Evolutionary conservation across 208 protist genomes (phyloP), one percentile per base, ranked within the genome.

Genomic region (Leishmania braziliensis): DNA sequence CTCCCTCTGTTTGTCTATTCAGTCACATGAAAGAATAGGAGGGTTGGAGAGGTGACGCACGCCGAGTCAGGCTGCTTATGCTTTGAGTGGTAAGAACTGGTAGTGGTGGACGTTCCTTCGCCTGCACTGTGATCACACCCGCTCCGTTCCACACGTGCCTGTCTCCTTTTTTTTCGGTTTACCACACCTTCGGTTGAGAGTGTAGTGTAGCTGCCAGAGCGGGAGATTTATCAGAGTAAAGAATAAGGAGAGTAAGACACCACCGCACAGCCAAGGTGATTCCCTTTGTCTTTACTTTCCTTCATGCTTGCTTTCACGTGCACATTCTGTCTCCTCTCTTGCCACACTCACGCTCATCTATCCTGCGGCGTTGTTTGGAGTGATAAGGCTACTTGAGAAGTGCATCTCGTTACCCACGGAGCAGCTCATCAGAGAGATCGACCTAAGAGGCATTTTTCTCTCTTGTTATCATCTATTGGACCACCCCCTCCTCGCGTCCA

Each of bases 261-360:
- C n/a, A n/a, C 50, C 26, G 48, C 26, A 54, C 29, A 72, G 68
- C 23, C 23, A 53, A 51, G 43, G 68, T 16, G 68, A 53, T 43
- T 36, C 50, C 33, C 50, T n/a, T 39, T 60, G 6, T 62, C 50
- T 75, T 60, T 43, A 36, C 20, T 79, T 72, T 58, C 66, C 5
- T 83, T 58, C 66, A 9, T 83, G 62, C 65, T 82, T 76, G 69
- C 26, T 83, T n/a, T 79, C 79, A 58, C 58, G 82, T 50, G 75
- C 68, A 8, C 39, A 53, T 65, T 69, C 56, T 73, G 54, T 71
- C 78, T 63, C 33, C 10, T 39, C 36, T 68, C 14, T 71, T 60
- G 68, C 71, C 23, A 18, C 36, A 53, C 36, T 4, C 39, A 53
- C 43, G 43, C 43, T 48, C 68, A 33, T 53, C 29, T 23, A 8